phyloP scores from a whole-genome alignment of 495 filamentous ascomycete species.

The Daldinia decipiens region DNA sequence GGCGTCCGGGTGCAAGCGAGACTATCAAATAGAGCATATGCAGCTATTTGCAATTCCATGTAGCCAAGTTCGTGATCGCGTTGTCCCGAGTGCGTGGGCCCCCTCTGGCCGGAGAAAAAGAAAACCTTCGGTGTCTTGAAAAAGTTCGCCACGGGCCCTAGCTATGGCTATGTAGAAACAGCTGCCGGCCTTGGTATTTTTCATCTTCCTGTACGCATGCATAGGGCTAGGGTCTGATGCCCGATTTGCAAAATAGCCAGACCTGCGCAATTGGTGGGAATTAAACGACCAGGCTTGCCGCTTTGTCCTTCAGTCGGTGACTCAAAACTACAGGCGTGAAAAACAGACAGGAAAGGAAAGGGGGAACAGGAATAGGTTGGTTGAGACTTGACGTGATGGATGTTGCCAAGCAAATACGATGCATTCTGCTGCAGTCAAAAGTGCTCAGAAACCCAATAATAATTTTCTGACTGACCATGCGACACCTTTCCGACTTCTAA shows the following conservation, averaged over 20 bases:
- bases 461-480: neutral
- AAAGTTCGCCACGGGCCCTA: constrained; percentile 8
- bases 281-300: constrained; percentile 9
- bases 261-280: constrained; percentile 3
- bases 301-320: neutral
- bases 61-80: constrained; percentile 33
- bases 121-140: neutral
- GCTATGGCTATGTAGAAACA: neutral
- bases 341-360: neutral
- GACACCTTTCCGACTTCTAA: neutral
- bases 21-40: constrained; percentile 13
- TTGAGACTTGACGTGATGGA: neutral
- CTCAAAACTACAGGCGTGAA: neutral
- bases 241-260: constrained; percentile 19
- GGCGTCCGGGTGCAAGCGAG: constrained; percentile 10
- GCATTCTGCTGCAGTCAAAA: constrained; percentile 1
- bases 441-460: neutral
- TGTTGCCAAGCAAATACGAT: constrained; percentile 16
- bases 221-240: neutral
- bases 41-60: constrained; percentile 30
- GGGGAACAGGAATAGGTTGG: neutral
- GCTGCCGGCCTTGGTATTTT: constrained; percentile 10
- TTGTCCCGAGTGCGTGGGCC: constrained; percentile 34
- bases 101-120: constrained; percentile 17
- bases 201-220: neutral